Percentiles rank a stretch among this genome's conserved stretches.
Conservation (phyloP, 2,329 filamentous ascomycete species). For the Talaromyces albobiverticillius region DNA sequence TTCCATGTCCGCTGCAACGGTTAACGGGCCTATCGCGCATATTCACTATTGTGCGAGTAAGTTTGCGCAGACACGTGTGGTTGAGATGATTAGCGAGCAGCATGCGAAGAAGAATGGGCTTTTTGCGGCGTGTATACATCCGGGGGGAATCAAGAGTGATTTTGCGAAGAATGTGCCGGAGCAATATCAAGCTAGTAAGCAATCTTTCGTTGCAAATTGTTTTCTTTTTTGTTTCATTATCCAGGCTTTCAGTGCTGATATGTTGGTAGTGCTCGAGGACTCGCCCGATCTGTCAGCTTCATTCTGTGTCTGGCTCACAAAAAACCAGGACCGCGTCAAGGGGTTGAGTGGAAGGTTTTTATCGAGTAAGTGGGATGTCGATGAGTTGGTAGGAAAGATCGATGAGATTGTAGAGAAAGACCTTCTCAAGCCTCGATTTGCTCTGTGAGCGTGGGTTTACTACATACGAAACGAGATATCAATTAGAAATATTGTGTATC, state of each 20-base stretch:
- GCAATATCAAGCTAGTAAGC: slow-evolving; percentile 17
- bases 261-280: slow-evolving; percentile 20
- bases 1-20: slow-evolving; percentile 32
- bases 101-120: slow-evolving; percentile 24
- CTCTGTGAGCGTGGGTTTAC: not conserved
- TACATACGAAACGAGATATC: too few species aligned
- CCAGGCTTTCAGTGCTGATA: not conserved
- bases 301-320: slow-evolving; percentile 24
- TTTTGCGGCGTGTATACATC: slow-evolving; percentile 32
- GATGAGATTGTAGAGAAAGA: slow-evolving; percentile 21
- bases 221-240: not conserved
- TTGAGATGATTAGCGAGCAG: slow-evolving; percentile 39
- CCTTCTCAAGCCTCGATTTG: slow-evolving; percentile 14
- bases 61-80: slow-evolving; percentile 34
- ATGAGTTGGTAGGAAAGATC: slow-evolving; percentile 17
- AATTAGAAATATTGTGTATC: too few species aligned
- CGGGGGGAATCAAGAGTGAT: slow-evolving; percentile 35
- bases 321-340: slow-evolving; percentile 12
- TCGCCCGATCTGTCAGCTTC: slow-evolving; percentile 24
- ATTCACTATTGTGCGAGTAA: slow-evolving; percentile 32
- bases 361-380: slow-evolving; percentile 21
- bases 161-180: slow-evolving; percentile 30
- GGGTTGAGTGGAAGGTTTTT: slow-evolving; percentile 19
- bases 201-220: not conserved
- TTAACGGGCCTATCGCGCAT: slow-evolving; percentile 38